phyloP scores from a whole-genome alignment of 2,329 filamentous ascomycete species.

The Pseudogymnoascus sp. region DNA sequence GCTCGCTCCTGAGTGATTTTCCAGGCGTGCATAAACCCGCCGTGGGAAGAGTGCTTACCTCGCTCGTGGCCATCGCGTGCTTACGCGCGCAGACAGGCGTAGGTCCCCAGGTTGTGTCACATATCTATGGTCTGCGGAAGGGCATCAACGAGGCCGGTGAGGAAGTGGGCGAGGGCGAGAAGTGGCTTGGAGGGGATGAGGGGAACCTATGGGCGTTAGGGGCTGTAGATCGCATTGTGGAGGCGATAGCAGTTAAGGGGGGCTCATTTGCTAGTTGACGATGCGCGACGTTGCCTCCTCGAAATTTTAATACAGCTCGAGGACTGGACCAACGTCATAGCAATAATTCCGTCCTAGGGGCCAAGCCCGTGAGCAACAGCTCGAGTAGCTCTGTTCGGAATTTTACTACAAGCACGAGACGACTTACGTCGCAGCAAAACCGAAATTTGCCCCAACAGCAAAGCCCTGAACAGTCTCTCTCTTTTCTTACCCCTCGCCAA shows the following conservation, averaged over 20 bases:
- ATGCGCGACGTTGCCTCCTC: neutral
- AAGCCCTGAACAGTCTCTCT: neutral
- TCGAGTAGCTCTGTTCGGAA: neutral
- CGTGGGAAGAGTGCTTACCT: constrained; percentile 63
- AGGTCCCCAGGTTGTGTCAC: constrained; percentile 70
- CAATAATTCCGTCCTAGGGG: neutral
- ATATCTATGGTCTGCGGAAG: constrained; percentile 74
- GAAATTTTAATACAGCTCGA: neutral
- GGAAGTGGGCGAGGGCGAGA: constrained; percentile 39
- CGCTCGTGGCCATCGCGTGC: constrained; percentile 64
- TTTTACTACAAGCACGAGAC: neutral
- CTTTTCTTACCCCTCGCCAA: neutral
- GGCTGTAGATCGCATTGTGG: constrained; percentile 52
- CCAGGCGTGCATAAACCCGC: constrained; percentile 33
- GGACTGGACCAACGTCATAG: neutral
- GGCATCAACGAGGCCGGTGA: constrained; percentile 59
- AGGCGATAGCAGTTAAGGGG: constrained; percentile 37
- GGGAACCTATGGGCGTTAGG: constrained; percentile 56
- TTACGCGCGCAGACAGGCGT: constrained; percentile 73
- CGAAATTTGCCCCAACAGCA: neutral
- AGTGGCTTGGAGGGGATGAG: constrained; percentile 56
- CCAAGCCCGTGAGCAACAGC: neutral
- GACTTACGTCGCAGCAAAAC: neutral
- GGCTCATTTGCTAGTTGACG: constrained; percentile 35
- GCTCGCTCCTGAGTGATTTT: constrained; percentile 58